Percentiles rank a stretch among this genome's conserved stretches.
Evolutionary conservation across 495 filamentous ascomycete genomes (phyloP).

Genomic region (Talaromyces nanjingensis): DNA sequence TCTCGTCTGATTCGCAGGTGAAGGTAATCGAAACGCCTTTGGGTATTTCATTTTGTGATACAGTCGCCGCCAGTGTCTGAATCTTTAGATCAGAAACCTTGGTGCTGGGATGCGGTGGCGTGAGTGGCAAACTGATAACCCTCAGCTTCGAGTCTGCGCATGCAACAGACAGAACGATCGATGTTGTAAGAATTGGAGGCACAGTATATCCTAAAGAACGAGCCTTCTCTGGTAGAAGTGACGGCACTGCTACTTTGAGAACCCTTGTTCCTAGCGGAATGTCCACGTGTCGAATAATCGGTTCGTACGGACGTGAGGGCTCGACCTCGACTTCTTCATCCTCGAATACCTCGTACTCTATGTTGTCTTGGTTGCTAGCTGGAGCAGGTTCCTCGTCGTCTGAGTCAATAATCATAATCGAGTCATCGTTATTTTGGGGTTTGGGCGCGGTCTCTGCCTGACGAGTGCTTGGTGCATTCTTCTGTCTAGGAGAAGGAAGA

Average conservation of each 20-base stretch:
- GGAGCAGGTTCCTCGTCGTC: constrained; percentile 58
- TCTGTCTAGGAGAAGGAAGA: constrained; percentile 27
- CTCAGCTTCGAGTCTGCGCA: constrained; percentile 64
- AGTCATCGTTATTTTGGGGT: constrained; percentile 37
- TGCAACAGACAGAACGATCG: constrained; percentile 62
- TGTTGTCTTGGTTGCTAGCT: constrained; percentile 26
- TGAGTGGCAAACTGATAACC: constrained; percentile 65
- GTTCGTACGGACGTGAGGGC: constrained; percentile 43
- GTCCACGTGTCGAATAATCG: constrained; percentile 59
- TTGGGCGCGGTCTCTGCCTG: constrained; percentile 26
- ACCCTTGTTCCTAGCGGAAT: constrained; percentile 58
- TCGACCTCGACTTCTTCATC: constrained; percentile 54
- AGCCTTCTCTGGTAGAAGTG: constrained; percentile 38
- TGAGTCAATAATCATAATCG: constrained; percentile 72
- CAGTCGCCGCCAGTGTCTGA: constrained; percentile 41
- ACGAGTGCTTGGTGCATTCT: constrained; percentile 4
- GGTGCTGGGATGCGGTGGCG: constrained; percentile 58
- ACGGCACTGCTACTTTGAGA: constrained; percentile 52
- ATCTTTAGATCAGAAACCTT: constrained; percentile 48
- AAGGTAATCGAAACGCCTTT: constrained; percentile 62
- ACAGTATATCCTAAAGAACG: constrained; percentile 47
- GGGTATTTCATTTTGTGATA: constrained; percentile 54
- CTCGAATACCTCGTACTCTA: constrained; percentile 39
- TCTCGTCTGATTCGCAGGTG: constrained; percentile 37
- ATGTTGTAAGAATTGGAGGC: constrained; percentile 51